These are phyloP conservation scores for Chara braunii DNA, from an alignment of 139 green algal species.

Conservation along the genomic window DNA sequence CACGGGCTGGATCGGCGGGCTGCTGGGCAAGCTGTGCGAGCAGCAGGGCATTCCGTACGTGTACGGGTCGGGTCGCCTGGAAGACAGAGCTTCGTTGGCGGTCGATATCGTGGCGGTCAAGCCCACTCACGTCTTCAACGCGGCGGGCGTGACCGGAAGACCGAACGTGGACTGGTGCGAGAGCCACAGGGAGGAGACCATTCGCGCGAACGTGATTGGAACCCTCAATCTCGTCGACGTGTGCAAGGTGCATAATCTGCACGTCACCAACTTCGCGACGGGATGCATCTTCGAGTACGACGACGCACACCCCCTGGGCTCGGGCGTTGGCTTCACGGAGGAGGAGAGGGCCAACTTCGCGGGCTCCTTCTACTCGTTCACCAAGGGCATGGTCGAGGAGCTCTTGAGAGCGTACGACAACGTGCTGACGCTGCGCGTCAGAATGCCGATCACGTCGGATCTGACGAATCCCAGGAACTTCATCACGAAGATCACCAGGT, in stretches of 20 bases:
- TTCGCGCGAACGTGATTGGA: slow-evolving; percentile 89
- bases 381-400: slow-evolving; percentile 75
- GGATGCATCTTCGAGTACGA: slow-evolving; percentile 97
- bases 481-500: slow-evolving; percentile 98
- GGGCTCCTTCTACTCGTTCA: slow-evolving; percentile 89
- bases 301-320: slow-evolving; percentile 56
- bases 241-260: slow-evolving; percentile 49
- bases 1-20: slow-evolving; percentile 38
- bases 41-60: slow-evolving; percentile 68
- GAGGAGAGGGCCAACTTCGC: slow-evolving; percentile 86
- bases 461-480: slow-evolving; percentile 90
- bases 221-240: slow-evolving; percentile 79
- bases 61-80: slow-evolving; percentile 71
- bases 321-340: slow-evolving; percentile 78
- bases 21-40: slow-evolving; percentile 41
- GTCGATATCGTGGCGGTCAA: slow-evolving; percentile 85
- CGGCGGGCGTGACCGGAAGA: slow-evolving; percentile 84
- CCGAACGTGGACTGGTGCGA: slow-evolving; percentile 99
- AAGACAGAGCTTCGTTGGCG: slow-evolving; percentile 71
- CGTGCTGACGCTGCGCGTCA: slow-evolving; percentile 82
- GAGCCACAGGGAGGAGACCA: slow-evolving; percentile 88
- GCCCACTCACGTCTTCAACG: slow-evolving; percentile 90
- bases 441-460: slow-evolving; percentile 91
- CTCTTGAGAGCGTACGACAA: slow-evolving; percentile 86
- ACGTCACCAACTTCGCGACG: slow-evolving; percentile 90